Evolutionary conservation across 208 protist species (phyloP).

Genomic region (Vickermania spadyakhi): DNA sequence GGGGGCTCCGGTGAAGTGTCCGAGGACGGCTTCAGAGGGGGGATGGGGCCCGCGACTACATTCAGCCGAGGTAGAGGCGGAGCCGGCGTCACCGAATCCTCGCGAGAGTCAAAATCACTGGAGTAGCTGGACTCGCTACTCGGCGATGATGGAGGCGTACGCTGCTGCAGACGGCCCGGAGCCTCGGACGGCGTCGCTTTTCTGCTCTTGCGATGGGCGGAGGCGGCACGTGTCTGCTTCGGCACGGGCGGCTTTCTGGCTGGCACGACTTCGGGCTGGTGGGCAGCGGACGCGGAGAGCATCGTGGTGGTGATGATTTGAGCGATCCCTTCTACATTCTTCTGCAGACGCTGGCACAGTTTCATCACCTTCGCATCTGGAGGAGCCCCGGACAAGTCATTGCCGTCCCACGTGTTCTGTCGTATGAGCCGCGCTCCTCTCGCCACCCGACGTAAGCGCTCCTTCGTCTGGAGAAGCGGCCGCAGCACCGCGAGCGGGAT

Average conservation of each 20-base stretch:
- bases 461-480: constrained; percentile 37
- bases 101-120: neutral
- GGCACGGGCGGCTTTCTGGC: constrained; percentile 1
- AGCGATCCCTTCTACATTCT: constrained; percentile 26
- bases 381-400: constrained; percentile 41
- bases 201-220: neutral
- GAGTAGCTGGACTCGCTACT: neutral
- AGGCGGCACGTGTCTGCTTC: neutral
- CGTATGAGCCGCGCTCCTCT: constrained; percentile 28
- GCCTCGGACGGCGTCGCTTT: neutral
- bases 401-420: constrained; percentile 35
- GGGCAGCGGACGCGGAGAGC: constrained; percentile 26
- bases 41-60: neutral
- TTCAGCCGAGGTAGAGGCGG: neutral
- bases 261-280: too few species aligned
- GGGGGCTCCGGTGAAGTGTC: neutral
- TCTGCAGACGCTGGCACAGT: constrained; percentile 27
- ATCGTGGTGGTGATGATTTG: constrained; percentile 57
- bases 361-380: constrained; percentile 30
- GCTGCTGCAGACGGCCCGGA: neutral
- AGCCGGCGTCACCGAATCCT: neutral
- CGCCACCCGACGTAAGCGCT: constrained; percentile 16
- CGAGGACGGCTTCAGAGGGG: neutral
- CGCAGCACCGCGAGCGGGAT: constrained; percentile 22
- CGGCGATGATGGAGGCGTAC: neutral